Evolutionary conservation across 331 rosid genomes (phyloP), one percentile per base, ranked within the genome.

Genomic region (Spiraea crenata): DNA sequence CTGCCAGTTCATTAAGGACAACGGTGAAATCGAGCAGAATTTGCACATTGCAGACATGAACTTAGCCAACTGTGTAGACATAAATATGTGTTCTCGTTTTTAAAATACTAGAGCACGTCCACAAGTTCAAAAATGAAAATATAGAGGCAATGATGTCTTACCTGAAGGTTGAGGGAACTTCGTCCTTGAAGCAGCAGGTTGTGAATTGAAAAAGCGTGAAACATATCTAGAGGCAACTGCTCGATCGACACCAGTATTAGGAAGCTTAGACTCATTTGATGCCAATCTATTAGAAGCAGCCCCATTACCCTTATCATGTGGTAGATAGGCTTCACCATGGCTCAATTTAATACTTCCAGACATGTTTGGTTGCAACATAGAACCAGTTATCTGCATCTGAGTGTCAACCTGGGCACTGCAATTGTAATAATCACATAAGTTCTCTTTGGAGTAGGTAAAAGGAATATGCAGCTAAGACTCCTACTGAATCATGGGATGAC

Each of bases 331-430:
- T 84, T 86, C 95, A 74, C 99, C 99, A n/a, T 82, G 90, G 84
- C 99, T 89, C 79, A 91, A 81, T 82, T 91, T 87, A 64, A 93
- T 81, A 69, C 77, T 91, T 75, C 96, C 98, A 74, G 96, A 86
- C 60, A 92, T 81, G 75, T 82, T 84, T 41, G 97, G 99, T 91
- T 91, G 90, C 83, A 89, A 81, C 58, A 93, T 79, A 44, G 99
- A 93, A 65, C 99, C 95, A 25, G 92, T 85, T 80, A 93, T 86
- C 86, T 87, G 95, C 86, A 93, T 72, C 81, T 86, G 90, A 67
- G 99, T 80, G 83, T 93, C 96, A 70, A 93, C 95, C 86, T 87
- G 97, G 74, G 95, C 95, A 76, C 99, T 93, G 92, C 67, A 51
- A 84, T 79, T 62, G 73, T 66, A 76, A 60, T 19, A 7, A 65